These are phyloP conservation scores for Zygosaccharomyces gambellarensis DNA, from an alignment of 805 yeast species.

Conservation along the genomic window DNA sequence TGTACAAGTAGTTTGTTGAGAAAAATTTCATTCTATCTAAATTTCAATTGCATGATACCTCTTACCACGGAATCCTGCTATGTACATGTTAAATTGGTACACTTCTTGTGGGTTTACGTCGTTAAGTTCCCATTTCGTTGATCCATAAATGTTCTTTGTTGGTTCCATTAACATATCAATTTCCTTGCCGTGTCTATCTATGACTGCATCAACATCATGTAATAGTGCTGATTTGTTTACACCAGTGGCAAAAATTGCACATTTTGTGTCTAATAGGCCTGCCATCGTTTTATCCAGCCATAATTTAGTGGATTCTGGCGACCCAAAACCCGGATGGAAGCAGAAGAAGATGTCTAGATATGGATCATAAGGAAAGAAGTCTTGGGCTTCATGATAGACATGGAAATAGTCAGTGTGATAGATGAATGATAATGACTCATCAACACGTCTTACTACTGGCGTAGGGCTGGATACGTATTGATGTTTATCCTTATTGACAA, in stretches of 20 bases:
- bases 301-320: slow-evolving; percentile 68
- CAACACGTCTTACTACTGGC: slow-evolving; percentile 69
- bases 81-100: slow-evolving; percentile 82
- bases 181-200: slow-evolving; percentile 61
- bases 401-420: slow-evolving; percentile 91
- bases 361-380: slow-evolving; percentile 97
- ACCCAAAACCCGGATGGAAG: slow-evolving; percentile 92
- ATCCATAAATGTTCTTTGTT: slow-evolving; percentile 66
- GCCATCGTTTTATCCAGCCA: slow-evolving; percentile 91
- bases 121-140: slow-evolving; percentile 92
- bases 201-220: slow-evolving; percentile 70
- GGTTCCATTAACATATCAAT: slow-evolving; percentile 77
- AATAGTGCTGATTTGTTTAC: slow-evolving; percentile 69
- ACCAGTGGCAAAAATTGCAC: slow-evolving; percentile 87
- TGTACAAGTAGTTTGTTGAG: slow-evolving; percentile 6
- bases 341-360: slow-evolving; percentile 87
- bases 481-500: slow-evolving; percentile 66
- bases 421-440: slow-evolving; percentile 64
- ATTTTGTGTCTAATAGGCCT: slow-evolving; percentile 86
- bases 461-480: slow-evolving; percentile 53
- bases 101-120: slow-evolving; percentile 90
- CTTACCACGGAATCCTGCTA: slow-evolving; percentile 93
- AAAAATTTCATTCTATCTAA: background rate
- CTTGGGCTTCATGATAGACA: slow-evolving; percentile 84
- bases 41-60: slow-evolving; percentile 77